phyloP scores from a whole-genome alignment of 2,329 filamentous ascomycete genomes.

The Sporothrix globosa region DNA sequence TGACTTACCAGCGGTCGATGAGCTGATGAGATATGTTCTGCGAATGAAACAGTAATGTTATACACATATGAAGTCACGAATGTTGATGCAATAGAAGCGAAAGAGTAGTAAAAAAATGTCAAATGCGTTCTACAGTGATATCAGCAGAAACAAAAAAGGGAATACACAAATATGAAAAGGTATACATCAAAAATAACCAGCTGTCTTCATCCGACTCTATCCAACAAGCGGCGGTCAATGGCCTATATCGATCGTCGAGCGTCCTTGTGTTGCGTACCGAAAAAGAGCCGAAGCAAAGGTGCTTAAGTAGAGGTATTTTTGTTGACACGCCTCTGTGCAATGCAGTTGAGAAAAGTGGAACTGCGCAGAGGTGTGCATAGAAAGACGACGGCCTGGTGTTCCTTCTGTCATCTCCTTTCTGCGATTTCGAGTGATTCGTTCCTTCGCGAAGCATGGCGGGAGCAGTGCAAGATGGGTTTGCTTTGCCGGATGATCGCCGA shows the following conservation, averaged over 20 bases:
- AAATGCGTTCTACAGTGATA: constrained; percentile 37
- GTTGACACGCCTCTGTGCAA: constrained; percentile 24
- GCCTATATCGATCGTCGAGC: constrained; percentile 4
- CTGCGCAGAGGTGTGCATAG: constrained; percentile 14
- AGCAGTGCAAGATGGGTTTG: background rate
- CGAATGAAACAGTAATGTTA: background rate
- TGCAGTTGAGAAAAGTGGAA: constrained; percentile 2
- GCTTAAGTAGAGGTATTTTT: constrained; percentile 15
- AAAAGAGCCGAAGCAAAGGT: constrained; percentile 9
- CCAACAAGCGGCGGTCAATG: constrained; percentile 19
- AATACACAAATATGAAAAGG: constrained; percentile 33
- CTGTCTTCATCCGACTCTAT: constrained; percentile 27
- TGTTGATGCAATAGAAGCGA: background rate
- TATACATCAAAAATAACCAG: constrained; percentile 31
- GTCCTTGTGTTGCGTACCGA: constrained; percentile 11
- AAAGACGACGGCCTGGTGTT: constrained; percentile 14
- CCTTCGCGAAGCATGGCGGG: background rate
- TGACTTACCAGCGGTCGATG: background rate
- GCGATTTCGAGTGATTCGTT: background rate
- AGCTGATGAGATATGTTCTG: constrained; percentile 2
- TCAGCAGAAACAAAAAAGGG: constrained; percentile 36
- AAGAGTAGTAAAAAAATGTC: background rate
- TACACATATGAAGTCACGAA: constrained; percentile 33
- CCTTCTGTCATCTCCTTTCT: constrained; percentile 12
- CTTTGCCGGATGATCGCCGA: background rate